Percentiles rank a stretch among this genome's conserved stretches.
Evolutionary conservation across 1,139 yeast species (phyloP).

Genomic region (Taphrina wiesneri): DNA sequence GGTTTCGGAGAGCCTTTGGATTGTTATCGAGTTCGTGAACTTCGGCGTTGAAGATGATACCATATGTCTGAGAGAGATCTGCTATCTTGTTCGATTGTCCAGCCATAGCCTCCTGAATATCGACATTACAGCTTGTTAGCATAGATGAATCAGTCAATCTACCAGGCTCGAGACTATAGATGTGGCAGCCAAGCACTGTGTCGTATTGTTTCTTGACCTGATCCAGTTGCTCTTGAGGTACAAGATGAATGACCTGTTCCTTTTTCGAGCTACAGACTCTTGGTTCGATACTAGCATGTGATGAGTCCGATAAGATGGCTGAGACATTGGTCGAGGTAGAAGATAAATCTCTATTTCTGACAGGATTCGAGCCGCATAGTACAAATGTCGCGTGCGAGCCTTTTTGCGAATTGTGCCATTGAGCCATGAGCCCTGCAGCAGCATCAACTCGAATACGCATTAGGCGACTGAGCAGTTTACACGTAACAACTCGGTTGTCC

Average conservation of each 20-base stretch:
- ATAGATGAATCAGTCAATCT: slow-evolving; percentile 21
- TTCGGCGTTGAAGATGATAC: slow-evolving; percentile 4
- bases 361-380: slow-evolving; percentile 37
- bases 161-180: slow-evolving; percentile 39
- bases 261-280: not conserved
- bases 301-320: not conserved
- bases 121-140: not conserved
- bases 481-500: slow-evolving; percentile 41
- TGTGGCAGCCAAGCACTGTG: slow-evolving; percentile 34
- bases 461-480: slow-evolving; percentile 43
- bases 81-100: slow-evolving; percentile 9
- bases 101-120: slow-evolving; percentile 4
- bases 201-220: slow-evolving; percentile 34
- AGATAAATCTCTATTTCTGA: not conserved
- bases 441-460: slow-evolving; percentile 40
- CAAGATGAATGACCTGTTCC: slow-evolving; percentile 33
- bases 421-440: slow-evolving; percentile 42
- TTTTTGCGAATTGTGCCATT: slow-evolving; percentile 36
- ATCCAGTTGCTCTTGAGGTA: slow-evolving; percentile 38
- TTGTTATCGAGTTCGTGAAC: slow-evolving; percentile 1
- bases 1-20: not conserved
- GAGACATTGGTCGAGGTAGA: not conserved
- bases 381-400: slow-evolving; percentile 41
- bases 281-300: not conserved
- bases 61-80: slow-evolving; percentile 1